phyloP scores from a whole-genome alignment of 2,329 filamentous ascomycete species.

The Aspergillus quadrilineatus region DNA sequence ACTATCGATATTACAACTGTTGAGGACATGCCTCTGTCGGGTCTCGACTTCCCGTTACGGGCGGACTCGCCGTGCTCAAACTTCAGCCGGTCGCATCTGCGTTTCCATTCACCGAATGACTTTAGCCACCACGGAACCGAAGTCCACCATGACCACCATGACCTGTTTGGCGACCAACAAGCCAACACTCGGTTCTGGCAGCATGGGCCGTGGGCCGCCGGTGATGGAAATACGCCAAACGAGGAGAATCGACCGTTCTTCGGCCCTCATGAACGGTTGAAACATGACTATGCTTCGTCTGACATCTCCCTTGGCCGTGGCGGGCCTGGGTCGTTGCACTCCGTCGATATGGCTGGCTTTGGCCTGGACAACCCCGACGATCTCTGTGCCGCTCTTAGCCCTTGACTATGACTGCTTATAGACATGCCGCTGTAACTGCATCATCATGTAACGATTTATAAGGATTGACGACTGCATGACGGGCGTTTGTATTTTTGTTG shows the following conservation, averaged over 20 bases:
- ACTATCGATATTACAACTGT: conserved; percentile 45
- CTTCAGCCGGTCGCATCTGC: conserved; percentile 44
- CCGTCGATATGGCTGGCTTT: conserved; percentile 47
- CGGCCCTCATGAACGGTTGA: conserved; percentile 44
- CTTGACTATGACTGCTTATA: conserved; percentile 24
- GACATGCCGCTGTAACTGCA: conserved; percentile 32
- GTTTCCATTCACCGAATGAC: conserved; percentile 44
- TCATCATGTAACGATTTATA: conserved; percentile 41
- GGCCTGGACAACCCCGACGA: conserved; percentile 42
- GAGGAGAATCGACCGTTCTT: conserved; percentile 46
- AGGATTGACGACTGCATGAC: conserved; percentile 43
- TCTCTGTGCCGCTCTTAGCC: conserved; percentile 37
- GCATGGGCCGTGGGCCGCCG: conserved; percentile 43
- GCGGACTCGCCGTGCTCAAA: conserved; percentile 45
- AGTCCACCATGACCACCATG: conserved; percentile 41
- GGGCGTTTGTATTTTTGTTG: conserved; percentile 35
- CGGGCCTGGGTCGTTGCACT: conserved; percentile 45
- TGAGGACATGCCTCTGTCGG: conserved; percentile 38
- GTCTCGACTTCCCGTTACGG: conserved; percentile 40
- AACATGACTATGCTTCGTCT: conserved; percentile 46
- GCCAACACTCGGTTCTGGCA: conserved; percentile 47
- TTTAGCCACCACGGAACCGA: conserved; percentile 39
- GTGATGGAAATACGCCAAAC: conserved; percentile 44
- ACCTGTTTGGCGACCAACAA: conserved; percentile 47
- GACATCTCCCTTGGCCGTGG: conserved; percentile 45